These are phyloP conservation scores for Taiozyma onychis DNA, from an alignment of 1,139 yeast genomes.

Conservation along the genomic window DNA sequence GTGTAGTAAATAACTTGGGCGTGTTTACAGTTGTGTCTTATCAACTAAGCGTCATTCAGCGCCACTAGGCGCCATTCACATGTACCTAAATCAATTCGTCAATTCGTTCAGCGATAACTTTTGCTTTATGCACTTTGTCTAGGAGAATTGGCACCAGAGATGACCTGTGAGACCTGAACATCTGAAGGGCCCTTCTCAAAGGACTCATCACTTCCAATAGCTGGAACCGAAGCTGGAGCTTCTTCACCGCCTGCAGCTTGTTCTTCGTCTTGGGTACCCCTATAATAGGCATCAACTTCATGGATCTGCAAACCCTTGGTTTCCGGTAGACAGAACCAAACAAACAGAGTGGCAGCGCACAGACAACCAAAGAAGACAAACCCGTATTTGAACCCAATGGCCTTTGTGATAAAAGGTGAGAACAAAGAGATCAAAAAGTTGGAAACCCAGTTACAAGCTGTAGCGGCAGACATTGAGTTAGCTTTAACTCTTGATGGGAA, in stretches of 20 bases:
- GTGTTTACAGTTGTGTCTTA: neutral
- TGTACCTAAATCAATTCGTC: neutral
- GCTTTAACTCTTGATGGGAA: slow-evolving; percentile 73
- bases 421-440: slow-evolving; percentile 70
- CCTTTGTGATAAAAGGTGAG: slow-evolving; percentile 57
- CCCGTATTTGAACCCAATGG: slow-evolving; percentile 55
- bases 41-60: neutral
- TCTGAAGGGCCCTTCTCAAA: neutral
- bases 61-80: neutral
- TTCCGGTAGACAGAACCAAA: slow-evolving; percentile 59
- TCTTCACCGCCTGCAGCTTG: neutral
- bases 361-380: slow-evolving; percentile 68
- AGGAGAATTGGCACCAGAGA: neutral
- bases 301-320: slow-evolving; percentile 67
- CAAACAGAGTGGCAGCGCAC: slow-evolving; percentile 49
- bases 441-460: slow-evolving; percentile 69
- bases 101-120: no score
- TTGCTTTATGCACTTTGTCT: no score
- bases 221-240: neutral
- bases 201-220: neutral
- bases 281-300: slow-evolving; percentile 44
- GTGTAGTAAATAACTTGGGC: neutral
- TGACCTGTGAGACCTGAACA: neutral
- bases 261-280: slow-evolving; percentile 1
- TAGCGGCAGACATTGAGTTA: slow-evolving; percentile 70